Conservation (phyloP, 345 rosid genomes). For the Brassica carinata region DNA sequence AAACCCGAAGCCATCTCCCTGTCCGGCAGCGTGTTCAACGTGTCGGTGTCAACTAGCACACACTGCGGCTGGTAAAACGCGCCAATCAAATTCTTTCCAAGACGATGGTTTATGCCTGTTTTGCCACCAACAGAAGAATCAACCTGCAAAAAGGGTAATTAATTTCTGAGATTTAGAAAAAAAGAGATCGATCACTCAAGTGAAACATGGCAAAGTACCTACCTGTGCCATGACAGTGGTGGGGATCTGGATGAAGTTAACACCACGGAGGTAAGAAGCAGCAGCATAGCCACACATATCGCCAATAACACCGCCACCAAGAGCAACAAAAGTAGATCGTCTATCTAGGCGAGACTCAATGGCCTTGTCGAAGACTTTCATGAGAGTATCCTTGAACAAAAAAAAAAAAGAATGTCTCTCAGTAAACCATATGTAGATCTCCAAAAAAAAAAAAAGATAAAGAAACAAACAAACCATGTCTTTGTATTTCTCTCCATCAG, state of each 20-base stretch:
- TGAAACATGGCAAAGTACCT: constrained; percentile 29
- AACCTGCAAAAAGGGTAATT: constrained; percentile 50
- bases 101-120: constrained; percentile 90
- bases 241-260: constrained; percentile 96
- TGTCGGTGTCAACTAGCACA: constrained; percentile 87
- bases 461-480: constrained; percentile 90
- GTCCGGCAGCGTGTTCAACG: constrained; percentile 82
- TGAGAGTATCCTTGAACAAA: constrained; percentile 66
- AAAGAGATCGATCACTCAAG: too few relatives aligned
- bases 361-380: constrained; percentile 96
- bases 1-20: constrained; percentile 94
- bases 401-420: constrained; percentile 7
- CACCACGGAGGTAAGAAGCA: constrained; percentile 94
- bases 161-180: too few relatives aligned
- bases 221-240: constrained; percentile 99
- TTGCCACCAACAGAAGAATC: constrained; percentile 99
- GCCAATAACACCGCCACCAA: constrained; percentile 98
- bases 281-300: constrained; percentile 99
- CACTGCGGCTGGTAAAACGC: constrained; percentile 99
- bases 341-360: constrained; percentile 86
- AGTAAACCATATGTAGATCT: not conserved
- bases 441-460: too few relatives aligned
- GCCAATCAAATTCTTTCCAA: constrained; percentile 97
- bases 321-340: constrained; percentile 85
- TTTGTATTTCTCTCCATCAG: constrained; percentile 93